These are phyloP conservation scores for Xylaria palmicola DNA, from an alignment of 495 filamentous ascomycete species.

Conservation along the genomic window DNA sequence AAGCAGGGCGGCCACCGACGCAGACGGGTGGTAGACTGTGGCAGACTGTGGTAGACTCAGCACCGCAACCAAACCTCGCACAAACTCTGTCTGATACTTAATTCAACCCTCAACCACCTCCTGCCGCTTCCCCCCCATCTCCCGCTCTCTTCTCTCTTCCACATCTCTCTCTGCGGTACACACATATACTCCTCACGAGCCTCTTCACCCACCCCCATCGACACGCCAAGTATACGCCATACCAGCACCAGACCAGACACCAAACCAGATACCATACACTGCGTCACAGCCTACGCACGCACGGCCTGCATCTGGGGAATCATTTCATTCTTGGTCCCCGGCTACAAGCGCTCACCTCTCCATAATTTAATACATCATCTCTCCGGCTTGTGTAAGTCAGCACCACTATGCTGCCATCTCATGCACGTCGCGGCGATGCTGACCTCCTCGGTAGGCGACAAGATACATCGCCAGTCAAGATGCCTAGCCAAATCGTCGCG, in stretches of 20 bases:
- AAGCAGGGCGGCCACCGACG: slow-evolving; percentile 8
- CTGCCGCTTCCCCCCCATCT: not conserved
- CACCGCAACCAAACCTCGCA: slow-evolving; percentile 15
- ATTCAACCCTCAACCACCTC: slow-evolving; percentile 8
- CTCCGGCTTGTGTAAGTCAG: slow-evolving; percentile 9
- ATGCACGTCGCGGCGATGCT: not conserved
- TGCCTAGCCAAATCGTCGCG: slow-evolving; percentile 46
- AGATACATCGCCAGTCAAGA: slow-evolving; percentile 31
- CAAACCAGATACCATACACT: too few relatives aligned
- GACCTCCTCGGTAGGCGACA: not conserved
- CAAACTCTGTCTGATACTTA: slow-evolving; percentile 10
- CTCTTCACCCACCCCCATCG: not conserved
- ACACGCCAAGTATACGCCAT: not conserved
- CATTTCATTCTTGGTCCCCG: too few relatives aligned
- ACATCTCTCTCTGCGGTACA: slow-evolving; percentile 13
- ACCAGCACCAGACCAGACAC: not conserved
- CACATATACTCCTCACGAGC: slow-evolving; percentile 11
- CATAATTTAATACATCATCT: too few relatives aligned
- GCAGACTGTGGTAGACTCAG: slow-evolving; percentile 9
- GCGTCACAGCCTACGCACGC: too few relatives aligned
- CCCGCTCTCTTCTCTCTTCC: not conserved
- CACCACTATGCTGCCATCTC: not conserved
- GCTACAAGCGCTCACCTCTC: too few relatives aligned
- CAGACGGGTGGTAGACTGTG: slow-evolving; percentile 4
- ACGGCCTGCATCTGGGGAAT: too few relatives aligned